A percentile compares a stretch with the other conserved stretches of the same genome.
phyloP scores from a whole-genome alignment of 164 flowering plant genomes.

The Pachysandra terminalis region DNA sequence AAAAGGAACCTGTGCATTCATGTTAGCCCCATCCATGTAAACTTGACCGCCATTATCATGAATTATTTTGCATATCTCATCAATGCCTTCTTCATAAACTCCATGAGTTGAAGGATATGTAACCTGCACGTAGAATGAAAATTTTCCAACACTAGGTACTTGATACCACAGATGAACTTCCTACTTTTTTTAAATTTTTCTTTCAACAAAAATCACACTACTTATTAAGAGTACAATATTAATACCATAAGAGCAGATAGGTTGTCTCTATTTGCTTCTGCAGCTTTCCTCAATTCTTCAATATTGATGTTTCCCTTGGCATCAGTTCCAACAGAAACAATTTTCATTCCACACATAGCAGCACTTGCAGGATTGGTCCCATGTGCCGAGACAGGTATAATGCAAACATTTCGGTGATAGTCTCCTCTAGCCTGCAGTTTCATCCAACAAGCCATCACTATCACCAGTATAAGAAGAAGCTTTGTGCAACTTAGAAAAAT shows the following conservation, averaged over 20 bases:
- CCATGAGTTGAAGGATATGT: conserved; percentile 99
- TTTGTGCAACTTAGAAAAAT: too few relatives aligned
- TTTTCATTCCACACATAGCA: conserved; percentile 99
- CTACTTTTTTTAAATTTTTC: not conserved
- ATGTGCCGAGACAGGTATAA: conserved; percentile 97
- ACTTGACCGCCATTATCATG: conserved; percentile 99
- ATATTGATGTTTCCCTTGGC: conserved; percentile 97
- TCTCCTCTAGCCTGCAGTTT: conserved; percentile 84
- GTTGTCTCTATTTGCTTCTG: conserved; percentile 79
- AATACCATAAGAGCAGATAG: conserved; percentile 93
- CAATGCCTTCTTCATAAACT: conserved; percentile 97
- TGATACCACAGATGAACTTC: too few relatives aligned
- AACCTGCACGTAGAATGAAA: conserved; percentile 46
- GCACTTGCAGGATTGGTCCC: conserved; percentile 99
- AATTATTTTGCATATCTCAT: conserved; percentile 95
- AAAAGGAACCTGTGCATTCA: conserved; percentile 93
- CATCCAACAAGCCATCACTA: not conserved
- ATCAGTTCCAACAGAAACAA: conserved; percentile 94
- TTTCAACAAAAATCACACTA: not conserved
- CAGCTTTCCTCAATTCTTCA: conserved; percentile 86
- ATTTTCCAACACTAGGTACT: not conserved
- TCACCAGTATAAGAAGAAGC: not conserved
- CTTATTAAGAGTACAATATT: not conserved
- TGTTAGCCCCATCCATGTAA: conserved; percentile 99
- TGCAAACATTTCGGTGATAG: conserved; percentile 89